phyloP scores from a whole-genome alignment of 306 rosid genomes.

The Dalbergia cochinchinensis region DNA sequence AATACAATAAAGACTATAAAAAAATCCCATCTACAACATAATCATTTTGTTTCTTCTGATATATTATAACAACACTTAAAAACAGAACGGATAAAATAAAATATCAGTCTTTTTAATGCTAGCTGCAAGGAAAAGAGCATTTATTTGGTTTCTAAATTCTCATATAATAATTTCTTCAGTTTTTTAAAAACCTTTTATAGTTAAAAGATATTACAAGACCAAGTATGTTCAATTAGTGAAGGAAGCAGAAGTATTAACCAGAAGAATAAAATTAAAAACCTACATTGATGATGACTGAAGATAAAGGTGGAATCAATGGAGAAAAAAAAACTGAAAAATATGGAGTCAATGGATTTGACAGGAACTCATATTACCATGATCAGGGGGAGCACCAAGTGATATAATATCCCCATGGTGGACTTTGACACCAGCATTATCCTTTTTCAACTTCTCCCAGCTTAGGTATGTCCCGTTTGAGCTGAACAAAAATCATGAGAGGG shows the following conservation, averaged over 20 bases:
- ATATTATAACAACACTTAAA: too few relatives aligned
- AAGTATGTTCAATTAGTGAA: constrained; percentile 8
- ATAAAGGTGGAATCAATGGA: constrained; percentile 9
- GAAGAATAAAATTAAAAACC: not conserved
- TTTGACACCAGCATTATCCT: constrained; percentile 66
- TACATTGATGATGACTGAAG: not conserved
- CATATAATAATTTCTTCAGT: too few relatives aligned
- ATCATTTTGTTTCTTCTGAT: too few relatives aligned
- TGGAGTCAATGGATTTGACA: not conserved
- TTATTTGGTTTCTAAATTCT: not conserved
- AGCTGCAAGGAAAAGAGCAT: not conserved
- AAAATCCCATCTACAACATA: too few relatives aligned
- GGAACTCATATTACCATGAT: constrained; percentile 65
- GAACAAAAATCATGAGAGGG: constrained; percentile 47
- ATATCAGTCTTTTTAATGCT: not conserved
- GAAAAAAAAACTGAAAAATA: constrained; percentile 8
- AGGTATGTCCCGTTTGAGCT: constrained; percentile 92
- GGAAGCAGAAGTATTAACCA: not conserved
- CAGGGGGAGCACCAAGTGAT: constrained; percentile 89
- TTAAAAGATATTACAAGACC: constrained; percentile 29
- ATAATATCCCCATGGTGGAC: constrained; percentile 85
- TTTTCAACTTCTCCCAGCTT: constrained; percentile 80
- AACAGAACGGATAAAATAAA: too few relatives aligned
- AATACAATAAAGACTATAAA: not conserved
- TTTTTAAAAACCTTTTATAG: constrained; percentile 23